Base-by-base conservation (phyloP, 129 eudicot species). In the Chrysanthemum makinoi region DNA sequence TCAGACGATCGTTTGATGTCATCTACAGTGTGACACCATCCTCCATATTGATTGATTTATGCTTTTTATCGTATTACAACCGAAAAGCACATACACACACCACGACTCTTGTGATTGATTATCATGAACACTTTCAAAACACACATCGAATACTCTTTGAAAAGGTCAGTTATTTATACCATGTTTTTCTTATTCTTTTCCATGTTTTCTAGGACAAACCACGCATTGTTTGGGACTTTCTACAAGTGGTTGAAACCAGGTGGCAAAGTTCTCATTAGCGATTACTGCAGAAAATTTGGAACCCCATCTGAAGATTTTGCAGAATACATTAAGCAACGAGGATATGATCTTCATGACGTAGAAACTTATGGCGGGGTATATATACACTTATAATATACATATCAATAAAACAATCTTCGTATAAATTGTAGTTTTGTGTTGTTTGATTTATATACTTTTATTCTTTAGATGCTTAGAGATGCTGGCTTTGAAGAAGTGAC, bases 221-320 rank as follows among this genome's bases (percentile, higher is more conserved):
- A n/a, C 13, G 86, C 94, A 66, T 69, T 95, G 64, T 95, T 95
- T 35, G 78, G 58, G 62, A 79, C 89, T 53, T 95, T 95, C 81
- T 95, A 86, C 89, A 88, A 86, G 77, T 90, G 99, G 99, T 82
- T 95, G 85, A 95, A 88, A 75, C 97, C 97, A 4, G 99, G 99
- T 61, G 99, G 99, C 75, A 90, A 81, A 78, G 96, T 95, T 78
- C 89, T 95, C 52, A 95, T 95, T 11, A 88, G 89, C 81, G 97
- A 95, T 66, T 95, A 95, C 83, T 95, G 99, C 86, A 79, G 79
- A 71, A 86, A 79, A 22, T 83, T 89, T 73, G 96, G 95, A 73
- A 68, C 77, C 51, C 94, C 96, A 4, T 95, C 97, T 14, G 66
- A 75, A 73, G 90, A 91, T 58, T 95, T 95, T 84, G 88, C 91